These are phyloP conservation scores for Rubus parviflorus DNA, from an alignment of 306 rosid species.

Conservation along the genomic window DNA sequence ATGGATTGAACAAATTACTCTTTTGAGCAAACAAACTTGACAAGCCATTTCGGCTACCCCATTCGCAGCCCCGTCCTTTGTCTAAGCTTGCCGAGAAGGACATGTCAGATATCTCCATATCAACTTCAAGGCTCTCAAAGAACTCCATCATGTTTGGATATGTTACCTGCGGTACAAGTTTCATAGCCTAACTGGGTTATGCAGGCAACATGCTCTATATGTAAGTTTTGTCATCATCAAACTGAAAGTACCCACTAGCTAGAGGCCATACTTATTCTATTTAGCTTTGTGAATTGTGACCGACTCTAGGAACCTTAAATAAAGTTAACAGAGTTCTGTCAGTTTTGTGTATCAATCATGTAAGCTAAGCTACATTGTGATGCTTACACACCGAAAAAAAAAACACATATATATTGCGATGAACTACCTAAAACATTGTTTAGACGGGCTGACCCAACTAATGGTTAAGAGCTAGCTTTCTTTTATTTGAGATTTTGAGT, in stretches of 20 bases:
- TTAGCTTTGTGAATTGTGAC: too few relatives aligned
- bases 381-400: too few relatives aligned
- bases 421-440: too few relatives aligned
- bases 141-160: constrained; percentile 94
- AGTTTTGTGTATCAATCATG: too few relatives aligned
- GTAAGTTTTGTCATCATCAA: constrained; percentile 40
- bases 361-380: too few relatives aligned
- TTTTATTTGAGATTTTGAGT: too few relatives aligned
- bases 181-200: background rate
- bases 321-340: too few relatives aligned
- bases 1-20: constrained; percentile 59
- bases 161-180: constrained; percentile 62
- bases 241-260: background rate
- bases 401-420: too few relatives aligned
- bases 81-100: constrained; percentile 79
- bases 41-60: constrained; percentile 85
- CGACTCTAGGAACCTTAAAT: too few relatives aligned
- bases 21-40: constrained; percentile 83
- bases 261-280: too few relatives aligned
- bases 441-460: too few relatives aligned
- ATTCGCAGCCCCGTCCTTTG: constrained; percentile 70
- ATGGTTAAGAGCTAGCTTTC: too few relatives aligned
- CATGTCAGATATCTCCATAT: constrained; percentile 84
- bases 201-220: background rate
- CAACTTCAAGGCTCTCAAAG: constrained; percentile 79